Evolutionary conservation across 2,329 filamentous ascomycete species (phyloP).

Genomic region (Penicillium sp.): DNA sequence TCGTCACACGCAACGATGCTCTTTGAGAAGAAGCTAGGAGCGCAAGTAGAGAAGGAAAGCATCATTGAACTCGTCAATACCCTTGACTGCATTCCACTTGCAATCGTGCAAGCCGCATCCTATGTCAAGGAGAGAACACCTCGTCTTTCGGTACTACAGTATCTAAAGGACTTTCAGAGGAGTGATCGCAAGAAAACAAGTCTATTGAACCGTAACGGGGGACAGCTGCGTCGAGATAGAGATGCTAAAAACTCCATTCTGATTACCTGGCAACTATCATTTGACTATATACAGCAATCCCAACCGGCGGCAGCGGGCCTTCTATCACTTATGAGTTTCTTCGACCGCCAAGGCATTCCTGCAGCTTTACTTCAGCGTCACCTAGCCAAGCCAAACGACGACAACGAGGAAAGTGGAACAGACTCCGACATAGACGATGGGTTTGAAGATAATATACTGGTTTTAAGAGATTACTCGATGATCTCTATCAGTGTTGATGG

Average conservation of each 20-base stretch:
- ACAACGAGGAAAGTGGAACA: neutral
- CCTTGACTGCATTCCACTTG: conserved; percentile 32
- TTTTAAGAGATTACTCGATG: conserved; percentile 5
- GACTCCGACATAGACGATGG: neutral
- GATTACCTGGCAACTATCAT: conserved; percentile 36
- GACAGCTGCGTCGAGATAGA: conserved; percentile 20
- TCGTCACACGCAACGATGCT: conserved; percentile 28
- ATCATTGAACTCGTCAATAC: neutral
- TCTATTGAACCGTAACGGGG: conserved; percentile 31
- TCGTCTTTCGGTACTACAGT: conserved; percentile 7
- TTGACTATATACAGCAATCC: conserved; percentile 27
- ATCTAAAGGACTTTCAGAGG: conserved; percentile 31
- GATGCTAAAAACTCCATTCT: conserved; percentile 28
- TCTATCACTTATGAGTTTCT: conserved; percentile 31
- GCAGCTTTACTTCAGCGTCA: neutral
- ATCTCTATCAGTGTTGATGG: conserved; percentile 3
- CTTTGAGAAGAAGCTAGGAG: conserved; percentile 29
- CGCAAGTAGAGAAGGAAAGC: neutral
- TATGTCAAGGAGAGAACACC: conserved; percentile 24
- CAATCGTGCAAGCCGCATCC: conserved; percentile 31
- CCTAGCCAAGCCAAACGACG: neutral
- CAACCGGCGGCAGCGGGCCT: conserved; percentile 26
- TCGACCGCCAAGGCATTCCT: conserved; percentile 27
- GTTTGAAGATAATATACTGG: neutral
- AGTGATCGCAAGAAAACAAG: conserved; percentile 27